Evolutionary conservation across 345 rosid species (phyloP), one percentile per base, ranked within the genome.

Genomic region (Eucalyptus microcorys): DNA sequence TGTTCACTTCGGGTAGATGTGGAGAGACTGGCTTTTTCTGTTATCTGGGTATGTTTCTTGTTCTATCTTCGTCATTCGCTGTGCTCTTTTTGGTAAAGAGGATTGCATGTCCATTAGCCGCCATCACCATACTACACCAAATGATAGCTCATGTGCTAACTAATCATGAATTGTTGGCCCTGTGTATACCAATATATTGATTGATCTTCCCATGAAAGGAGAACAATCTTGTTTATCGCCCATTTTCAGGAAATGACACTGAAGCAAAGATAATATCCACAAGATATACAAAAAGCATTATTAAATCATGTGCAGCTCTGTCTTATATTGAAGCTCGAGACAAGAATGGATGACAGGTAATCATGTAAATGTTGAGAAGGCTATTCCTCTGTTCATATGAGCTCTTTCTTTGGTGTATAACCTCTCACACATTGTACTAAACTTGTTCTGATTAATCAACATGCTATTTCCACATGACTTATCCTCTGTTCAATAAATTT

Each of bases 1-100:
- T 98, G 99, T 88, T 98, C 99, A 5, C 97, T 96, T 87, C 93
- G 98, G 91, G 97, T 98, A 88, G 99, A 97, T 88, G 98, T 96
- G 92, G 99, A 98, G 91, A 95, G 99, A 92, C 97, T 98, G 91
- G 98, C 99, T 87, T 98, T 98, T 94, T 98, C 99, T 49, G 99
- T 98, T 88, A 94, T 98, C 88, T 97, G 99, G 99, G 99, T 98
- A 92, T 86, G 42, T 92, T 52, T 88, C 87, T 85, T 87, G 64
- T 88, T 52, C 45, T 37, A 52, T 55, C 79, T 40, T 40, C 42
- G 10, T 37, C 50, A 87, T 87, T 79, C 4, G 27, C 27, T 30
- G 26, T 85, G n/a, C 42, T 37, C 19, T 34, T 32, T 48, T 53
- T 42, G 49, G 53, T 27, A 76, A 48, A 49, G 50, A 48, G 11